Percentiles rank a stretch among this genome's conserved stretches.
These are phyloP conservation scores for Cytospora paraplurivora DNA, from an alignment of 2,329 filamentous ascomycete species.

Conservation along the genomic window DNA sequence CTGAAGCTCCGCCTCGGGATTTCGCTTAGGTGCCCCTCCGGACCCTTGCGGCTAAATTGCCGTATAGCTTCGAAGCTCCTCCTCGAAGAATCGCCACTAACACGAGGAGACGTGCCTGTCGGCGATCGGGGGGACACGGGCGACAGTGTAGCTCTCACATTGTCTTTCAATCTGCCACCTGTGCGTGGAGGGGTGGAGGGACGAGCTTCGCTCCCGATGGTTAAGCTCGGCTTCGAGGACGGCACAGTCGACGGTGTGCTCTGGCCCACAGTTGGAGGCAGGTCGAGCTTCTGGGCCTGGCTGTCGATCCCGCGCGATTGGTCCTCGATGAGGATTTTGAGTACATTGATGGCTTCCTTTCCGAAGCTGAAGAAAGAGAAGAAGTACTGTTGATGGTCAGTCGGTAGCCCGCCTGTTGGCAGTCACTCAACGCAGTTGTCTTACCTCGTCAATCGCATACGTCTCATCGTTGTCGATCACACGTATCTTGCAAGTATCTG, in stretches of 20 bases:
- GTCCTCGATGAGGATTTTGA: conserved; percentile 73
- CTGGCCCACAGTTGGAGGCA: conserved; percentile 25
- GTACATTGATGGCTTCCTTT: conserved; percentile 76
- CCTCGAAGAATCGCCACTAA: conserved; percentile 55
- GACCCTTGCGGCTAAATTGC: conserved; percentile 51
- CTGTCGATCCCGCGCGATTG: conserved; percentile 45
- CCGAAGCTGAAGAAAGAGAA: conserved; percentile 93
- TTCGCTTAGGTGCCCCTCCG: conserved; percentile 51
- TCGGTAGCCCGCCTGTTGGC: background rate
- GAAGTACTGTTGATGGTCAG: conserved; percentile 70
- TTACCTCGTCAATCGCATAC: conserved; percentile 89
- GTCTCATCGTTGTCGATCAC: conserved; percentile 94
- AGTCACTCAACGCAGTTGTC: conserved; percentile 27
- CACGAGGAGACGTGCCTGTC: conserved; percentile 53
- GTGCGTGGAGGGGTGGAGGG: conserved; percentile 35
- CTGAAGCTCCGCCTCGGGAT: conserved; percentile 65
- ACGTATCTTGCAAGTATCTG: conserved; percentile 89
- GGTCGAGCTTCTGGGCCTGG: conserved; percentile 33
- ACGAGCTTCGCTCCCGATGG: conserved; percentile 24
- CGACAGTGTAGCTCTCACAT: conserved; percentile 63
- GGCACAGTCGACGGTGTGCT: conserved; percentile 3
- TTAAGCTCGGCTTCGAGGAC: conserved; percentile 30
- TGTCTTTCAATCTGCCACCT: conserved; percentile 52
- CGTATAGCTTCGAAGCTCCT: conserved; percentile 57
- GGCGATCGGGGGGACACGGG: conserved; percentile 50